Conservation (phyloP, 306 rosid species). For the Cercis canadensis region DNA sequence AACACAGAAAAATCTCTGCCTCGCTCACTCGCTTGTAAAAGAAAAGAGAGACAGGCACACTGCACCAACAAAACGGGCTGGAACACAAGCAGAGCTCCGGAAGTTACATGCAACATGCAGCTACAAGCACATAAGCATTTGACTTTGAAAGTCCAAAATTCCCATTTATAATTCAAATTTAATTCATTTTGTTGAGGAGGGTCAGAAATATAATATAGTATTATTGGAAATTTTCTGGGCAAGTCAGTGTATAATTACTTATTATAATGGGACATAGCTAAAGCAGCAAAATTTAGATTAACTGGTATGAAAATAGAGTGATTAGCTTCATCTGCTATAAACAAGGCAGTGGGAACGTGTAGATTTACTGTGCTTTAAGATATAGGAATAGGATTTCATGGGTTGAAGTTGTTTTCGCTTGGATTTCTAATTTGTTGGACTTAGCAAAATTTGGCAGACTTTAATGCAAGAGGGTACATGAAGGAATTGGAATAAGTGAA, state of each 20-base stretch:
- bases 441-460: constrained; percentile 67
- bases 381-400: too few species aligned
- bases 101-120: constrained; percentile 30
- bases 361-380: too few species aligned
- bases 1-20: constrained; percentile 18
- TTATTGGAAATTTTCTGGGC: not conserved
- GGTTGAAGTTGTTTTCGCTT: too few species aligned
- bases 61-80: constrained; percentile 7
- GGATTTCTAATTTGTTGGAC: not conserved
- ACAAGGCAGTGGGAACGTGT: constrained; percentile 16
- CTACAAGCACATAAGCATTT: constrained; percentile 22
- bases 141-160: constrained; percentile 14
- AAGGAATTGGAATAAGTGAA: constrained; percentile 71
- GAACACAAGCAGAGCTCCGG: not conserved
- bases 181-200: not conserved
- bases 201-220: not conserved
- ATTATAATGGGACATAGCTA: not conserved
- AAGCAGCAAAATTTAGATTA: not conserved
- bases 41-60: constrained; percentile 23
- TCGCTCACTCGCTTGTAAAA: constrained; percentile 15
- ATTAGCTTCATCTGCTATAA: constrained; percentile 14
- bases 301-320: too few species aligned
- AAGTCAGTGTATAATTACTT: constrained; percentile 8
- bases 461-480: constrained; percentile 64
- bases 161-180: constrained; percentile 5